These are phyloP conservation scores for Globisporangium yorkense DNA, from an alignment of 352 stramenopile species.

Conservation along the genomic window DNA sequence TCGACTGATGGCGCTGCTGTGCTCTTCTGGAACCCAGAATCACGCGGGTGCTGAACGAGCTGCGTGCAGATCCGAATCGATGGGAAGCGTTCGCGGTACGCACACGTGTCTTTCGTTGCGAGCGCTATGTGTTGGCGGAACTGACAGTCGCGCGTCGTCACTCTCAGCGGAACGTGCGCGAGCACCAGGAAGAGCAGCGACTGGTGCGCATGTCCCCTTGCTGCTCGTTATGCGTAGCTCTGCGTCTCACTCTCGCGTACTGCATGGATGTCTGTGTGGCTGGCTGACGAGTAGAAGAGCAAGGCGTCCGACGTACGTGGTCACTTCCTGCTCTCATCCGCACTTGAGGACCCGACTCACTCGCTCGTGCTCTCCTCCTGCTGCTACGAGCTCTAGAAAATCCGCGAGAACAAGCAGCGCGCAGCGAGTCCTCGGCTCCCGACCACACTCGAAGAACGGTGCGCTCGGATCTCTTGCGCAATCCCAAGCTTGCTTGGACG, in stretches of 20 bases:
- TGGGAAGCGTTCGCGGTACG: constrained; percentile 53
- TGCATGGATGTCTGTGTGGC: neutral
- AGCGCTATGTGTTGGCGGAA: neutral
- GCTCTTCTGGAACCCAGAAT: constrained; percentile 26
- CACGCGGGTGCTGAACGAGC: constrained; percentile 38
- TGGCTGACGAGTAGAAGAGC: constrained; percentile 20
- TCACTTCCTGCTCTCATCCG: neutral
- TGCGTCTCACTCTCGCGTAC: neutral
- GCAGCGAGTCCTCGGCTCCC: constrained; percentile 19
- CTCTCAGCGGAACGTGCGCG: constrained; percentile 16
- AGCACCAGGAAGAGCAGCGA: constrained; percentile 11
- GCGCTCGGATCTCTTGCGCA: neutral
- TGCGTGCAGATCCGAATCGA: constrained; percentile 45
- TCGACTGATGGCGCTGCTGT: neutral
- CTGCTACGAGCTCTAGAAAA: constrained; percentile 30
- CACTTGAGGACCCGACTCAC: neutral
- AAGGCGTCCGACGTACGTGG: constrained; percentile 24
- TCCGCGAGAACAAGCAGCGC: constrained; percentile 51
- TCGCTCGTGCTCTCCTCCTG: neutral
- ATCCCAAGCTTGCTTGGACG: neutral
- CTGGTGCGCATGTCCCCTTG: constrained; percentile 1
- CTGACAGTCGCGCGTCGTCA: neutral
- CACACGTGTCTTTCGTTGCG: neutral
- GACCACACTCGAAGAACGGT: constrained; percentile 25
- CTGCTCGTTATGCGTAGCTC: neutral